Evolutionary conservation across 1,139 yeast species (phyloP).

Genomic region (Scheffersomyces cryptocercus): DNA sequence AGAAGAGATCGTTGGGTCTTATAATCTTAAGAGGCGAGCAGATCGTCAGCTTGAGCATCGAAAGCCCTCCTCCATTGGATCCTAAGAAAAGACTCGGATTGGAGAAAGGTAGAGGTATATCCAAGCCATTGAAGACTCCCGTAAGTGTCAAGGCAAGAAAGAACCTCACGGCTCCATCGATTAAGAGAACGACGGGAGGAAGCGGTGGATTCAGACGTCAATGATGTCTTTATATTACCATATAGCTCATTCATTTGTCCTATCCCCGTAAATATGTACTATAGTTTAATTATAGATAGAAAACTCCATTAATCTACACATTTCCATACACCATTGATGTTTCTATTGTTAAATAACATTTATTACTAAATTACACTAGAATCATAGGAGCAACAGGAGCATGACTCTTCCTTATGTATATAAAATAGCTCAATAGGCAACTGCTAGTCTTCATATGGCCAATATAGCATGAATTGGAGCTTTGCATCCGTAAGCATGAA

Average conservation of each 20-base stretch:
- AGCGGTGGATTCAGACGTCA: background rate
- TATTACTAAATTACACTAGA: no score
- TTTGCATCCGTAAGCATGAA: no score
- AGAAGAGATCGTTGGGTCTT: slow-evolving; percentile 75
- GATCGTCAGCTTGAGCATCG: slow-evolving; percentile 79
- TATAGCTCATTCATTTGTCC: no score
- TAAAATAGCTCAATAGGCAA: no score
- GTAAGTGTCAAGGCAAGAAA: slow-evolving; percentile 11
- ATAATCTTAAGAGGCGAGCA: slow-evolving; percentile 87
- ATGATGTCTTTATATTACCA: background rate
- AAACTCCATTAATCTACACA: background rate
- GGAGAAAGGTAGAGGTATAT: slow-evolving; percentile 47
- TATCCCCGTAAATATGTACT: no score
- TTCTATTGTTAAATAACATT: no score
- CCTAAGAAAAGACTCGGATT: slow-evolving; percentile 42
- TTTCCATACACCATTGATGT: no score
- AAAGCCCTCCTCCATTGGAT: slow-evolving; percentile 68
- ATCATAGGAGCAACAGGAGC: no score
- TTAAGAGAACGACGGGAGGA: slow-evolving; percentile 2
- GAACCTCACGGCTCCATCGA: slow-evolving; percentile 13
- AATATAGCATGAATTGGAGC: no score
- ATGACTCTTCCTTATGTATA: no score
- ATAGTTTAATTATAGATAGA: background rate
- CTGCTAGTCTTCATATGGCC: no score
- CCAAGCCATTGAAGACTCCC: slow-evolving; percentile 39